phyloP scores from a whole-genome alignment of 2,329 filamentous ascomycete species.

The Phyllosticta citribraziliensis region DNA sequence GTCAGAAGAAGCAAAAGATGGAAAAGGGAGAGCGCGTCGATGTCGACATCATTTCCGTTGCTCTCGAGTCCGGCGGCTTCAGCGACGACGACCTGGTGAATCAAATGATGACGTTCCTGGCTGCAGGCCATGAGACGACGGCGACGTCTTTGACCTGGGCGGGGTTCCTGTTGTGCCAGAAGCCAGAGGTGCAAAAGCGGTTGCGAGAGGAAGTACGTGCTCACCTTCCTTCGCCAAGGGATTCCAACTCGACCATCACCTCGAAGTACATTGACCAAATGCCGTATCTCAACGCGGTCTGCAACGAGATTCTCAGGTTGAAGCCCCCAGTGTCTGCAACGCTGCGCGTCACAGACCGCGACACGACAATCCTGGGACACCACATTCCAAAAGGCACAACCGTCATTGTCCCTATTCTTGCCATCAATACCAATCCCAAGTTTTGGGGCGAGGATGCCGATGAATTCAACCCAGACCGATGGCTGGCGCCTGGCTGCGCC shows the following conservation, averaged over 20 bases:
- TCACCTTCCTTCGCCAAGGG: slow-evolving; percentile 34
- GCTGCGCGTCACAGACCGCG: slow-evolving; percentile 51
- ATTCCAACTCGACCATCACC: slow-evolving; percentile 34
- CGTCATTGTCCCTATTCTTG: slow-evolving; percentile 54
- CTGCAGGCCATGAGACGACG: slow-evolving; percentile 54
- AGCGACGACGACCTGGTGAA: slow-evolving; percentile 71
- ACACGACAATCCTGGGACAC: slow-evolving; percentile 57
- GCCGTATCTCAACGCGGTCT: slow-evolving; percentile 71
- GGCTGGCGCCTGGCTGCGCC: slow-evolving; percentile 32
- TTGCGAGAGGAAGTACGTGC: slow-evolving; percentile 43
- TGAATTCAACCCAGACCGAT: slow-evolving; percentile 64
- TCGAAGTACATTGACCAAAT: slow-evolving; percentile 58
- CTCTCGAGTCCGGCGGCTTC: slow-evolving; percentile 66
- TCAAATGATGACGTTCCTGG: slow-evolving; percentile 84
- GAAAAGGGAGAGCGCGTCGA: slow-evolving; percentile 40
- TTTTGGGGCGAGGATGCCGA: slow-evolving; percentile 70
- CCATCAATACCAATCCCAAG: slow-evolving; percentile 57
- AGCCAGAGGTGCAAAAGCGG: slow-evolving; percentile 39
- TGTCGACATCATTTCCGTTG: slow-evolving; percentile 71
- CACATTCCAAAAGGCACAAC: slow-evolving; percentile 61
- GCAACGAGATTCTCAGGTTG: slow-evolving; percentile 66
- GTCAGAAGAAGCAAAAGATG: slow-evolving; percentile 54
- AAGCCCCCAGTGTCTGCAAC: slow-evolving; percentile 64
- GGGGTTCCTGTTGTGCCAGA: slow-evolving; percentile 41
- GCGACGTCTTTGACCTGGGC: slow-evolving; percentile 46